A percentile compares a stretch with the other conserved stretches of the same genome.
Conservation (phyloP, 179 eudicot species). For the Beta macrorhiza region DNA sequence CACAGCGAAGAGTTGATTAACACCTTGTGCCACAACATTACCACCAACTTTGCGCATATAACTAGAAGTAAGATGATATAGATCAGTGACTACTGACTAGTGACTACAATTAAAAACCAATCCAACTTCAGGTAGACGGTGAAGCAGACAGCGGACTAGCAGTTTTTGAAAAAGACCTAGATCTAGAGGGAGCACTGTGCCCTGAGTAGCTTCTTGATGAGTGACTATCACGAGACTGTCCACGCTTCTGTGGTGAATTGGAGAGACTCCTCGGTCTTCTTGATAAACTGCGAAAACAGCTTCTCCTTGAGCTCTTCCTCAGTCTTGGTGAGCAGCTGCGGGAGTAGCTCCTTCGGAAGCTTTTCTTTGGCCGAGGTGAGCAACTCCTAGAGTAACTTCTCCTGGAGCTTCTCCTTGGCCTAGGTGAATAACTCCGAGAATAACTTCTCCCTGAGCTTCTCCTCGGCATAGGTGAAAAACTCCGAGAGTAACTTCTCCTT, state of each 20-base stretch:
- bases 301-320: constrained; percentile 23
- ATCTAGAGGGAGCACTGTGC: constrained; percentile 39
- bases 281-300: constrained; percentile 30
- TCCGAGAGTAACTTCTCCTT: constrained; percentile 23
- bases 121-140: constrained; percentile 36
- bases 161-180: constrained; percentile 49
- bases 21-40: no score
- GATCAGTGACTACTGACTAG: neutral
- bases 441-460: constrained; percentile 49
- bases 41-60: neutral
- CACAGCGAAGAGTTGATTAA: no score
- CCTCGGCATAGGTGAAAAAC: constrained; percentile 28
- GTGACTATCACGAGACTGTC: constrained; percentile 35
- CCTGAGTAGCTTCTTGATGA: constrained; percentile 54
- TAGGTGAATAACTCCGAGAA: constrained; percentile 51
- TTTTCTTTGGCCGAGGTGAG: constrained; percentile 23
- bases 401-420: constrained; percentile 39
- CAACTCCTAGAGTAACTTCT: constrained; percentile 39
- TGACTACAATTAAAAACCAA: neutral
- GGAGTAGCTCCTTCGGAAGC: constrained; percentile 30
- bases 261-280: constrained; percentile 30
- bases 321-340: constrained; percentile 27
- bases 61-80: neutral
- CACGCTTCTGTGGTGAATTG: constrained; percentile 27
- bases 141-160: constrained; percentile 42